Conservation (phyloP, 192 early-diverging fungal species). For the Linderina pennispora region DNA sequence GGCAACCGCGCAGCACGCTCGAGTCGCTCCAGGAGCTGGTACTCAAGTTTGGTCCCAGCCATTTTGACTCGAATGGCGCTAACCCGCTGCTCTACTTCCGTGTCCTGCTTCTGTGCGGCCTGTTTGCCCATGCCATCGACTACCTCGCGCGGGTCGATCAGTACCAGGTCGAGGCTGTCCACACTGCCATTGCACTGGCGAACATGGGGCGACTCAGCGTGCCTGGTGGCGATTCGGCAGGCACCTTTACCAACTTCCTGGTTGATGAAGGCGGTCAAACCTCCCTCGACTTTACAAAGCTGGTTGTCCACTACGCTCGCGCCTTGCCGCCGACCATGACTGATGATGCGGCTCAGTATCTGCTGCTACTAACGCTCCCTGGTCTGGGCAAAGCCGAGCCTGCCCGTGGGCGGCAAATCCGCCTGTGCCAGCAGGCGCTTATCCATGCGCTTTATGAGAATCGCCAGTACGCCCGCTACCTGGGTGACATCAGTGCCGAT, state of each 20-base stretch:
- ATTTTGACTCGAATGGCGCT: constrained; percentile 64
- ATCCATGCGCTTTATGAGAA: constrained; percentile 52
- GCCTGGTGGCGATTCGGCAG: constrained; percentile 45
- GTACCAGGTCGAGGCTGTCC: constrained; percentile 77
- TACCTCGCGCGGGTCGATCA: constrained; percentile 59
- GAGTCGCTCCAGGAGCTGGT: constrained; percentile 62
- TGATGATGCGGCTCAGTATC: constrained; percentile 33
- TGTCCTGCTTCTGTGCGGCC: constrained; percentile 77
- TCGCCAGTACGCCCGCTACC: constrained; percentile 51
- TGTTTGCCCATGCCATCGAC: constrained; percentile 84
- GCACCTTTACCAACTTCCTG: constrained; percentile 21
- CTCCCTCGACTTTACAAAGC: constrained; percentile 22
- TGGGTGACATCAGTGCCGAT: constrained; percentile 51
- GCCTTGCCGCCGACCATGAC: constrained; percentile 18
- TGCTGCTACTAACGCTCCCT: constrained; percentile 36
- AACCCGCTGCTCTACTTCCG: constrained; percentile 75
- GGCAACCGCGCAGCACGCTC: constrained; percentile 35
- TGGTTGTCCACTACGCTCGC: constrained; percentile 31
- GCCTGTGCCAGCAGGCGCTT: constrained; percentile 23
- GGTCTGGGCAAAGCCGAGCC: not conserved
- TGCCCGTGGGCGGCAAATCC: constrained; percentile 4
- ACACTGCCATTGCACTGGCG: constrained; percentile 79
- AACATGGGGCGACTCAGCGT: constrained; percentile 74
- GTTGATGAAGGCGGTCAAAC: constrained; percentile 3
- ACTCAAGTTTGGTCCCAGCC: constrained; percentile 57